Conservation (phyloP, 2,329 filamentous ascomycete genomes). For the Botrytis pseudocinerea region DNA sequence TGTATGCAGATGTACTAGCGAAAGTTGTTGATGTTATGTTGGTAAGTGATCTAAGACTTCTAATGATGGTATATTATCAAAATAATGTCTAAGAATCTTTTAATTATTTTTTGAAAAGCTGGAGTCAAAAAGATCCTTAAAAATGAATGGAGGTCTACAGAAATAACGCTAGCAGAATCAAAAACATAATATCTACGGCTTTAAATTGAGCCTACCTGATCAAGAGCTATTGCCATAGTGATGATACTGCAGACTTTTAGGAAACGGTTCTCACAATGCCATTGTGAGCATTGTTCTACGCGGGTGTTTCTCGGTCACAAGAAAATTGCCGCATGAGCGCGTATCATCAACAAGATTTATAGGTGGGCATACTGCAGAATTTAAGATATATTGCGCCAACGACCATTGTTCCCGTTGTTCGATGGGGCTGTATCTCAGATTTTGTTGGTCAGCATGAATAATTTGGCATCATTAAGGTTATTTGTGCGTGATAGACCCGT, state of each 20-base stretch:
- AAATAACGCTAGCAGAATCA: neutral
- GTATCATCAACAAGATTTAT: neutral
- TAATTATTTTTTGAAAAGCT: neutral
- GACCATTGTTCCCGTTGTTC: neutral
- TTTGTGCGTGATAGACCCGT: no score
- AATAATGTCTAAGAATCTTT: neutral
- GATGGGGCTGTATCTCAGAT: neutral
- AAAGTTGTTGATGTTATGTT: neutral
- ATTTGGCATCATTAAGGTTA: neutral
- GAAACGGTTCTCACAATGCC: neutral
- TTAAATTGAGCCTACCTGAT: no score
- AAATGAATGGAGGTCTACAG: neutral
- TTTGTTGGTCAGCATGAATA: neutral
- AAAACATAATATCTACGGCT: neutral
- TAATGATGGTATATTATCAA: neutral
- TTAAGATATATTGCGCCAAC: neutral
- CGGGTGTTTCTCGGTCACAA: neutral
- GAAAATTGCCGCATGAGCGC: neutral
- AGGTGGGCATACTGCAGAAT: neutral
- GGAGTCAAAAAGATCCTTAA: neutral
- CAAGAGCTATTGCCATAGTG: neutral
- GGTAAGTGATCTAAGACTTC: neutral
- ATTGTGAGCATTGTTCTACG: neutral
- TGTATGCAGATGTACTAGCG: neutral
- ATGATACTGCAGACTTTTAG: neutral